Percentiles rank a stretch among this genome's conserved stretches.
Evolutionary conservation across 2,329 filamentous ascomycete genomes (phyloP).

Genomic region (Exophiala sideris): DNA sequence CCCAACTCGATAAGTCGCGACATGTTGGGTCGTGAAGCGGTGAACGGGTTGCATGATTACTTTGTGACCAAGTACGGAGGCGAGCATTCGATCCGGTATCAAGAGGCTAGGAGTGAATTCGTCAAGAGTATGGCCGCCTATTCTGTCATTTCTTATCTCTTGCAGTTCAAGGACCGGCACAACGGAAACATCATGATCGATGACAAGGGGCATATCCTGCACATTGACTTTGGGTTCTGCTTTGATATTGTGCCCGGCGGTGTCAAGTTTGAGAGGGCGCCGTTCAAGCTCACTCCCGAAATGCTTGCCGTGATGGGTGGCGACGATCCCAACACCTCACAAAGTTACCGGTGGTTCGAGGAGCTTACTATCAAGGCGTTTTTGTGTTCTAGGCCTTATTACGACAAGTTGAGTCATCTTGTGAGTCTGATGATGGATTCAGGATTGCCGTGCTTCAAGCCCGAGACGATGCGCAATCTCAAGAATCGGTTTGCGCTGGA

Average conservation of each 20-base stretch:
- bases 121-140: conserved; percentile 99
- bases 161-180: conserved; percentile 99
- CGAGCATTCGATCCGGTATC: conserved; percentile 90
- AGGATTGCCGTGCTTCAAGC: conserved; percentile 95
- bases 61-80: conserved; percentile 97
- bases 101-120: conserved; percentile 93
- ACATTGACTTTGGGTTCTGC: conserved; percentile 99
- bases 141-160: conserved; percentile 89
- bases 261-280: conserved; percentile 94
- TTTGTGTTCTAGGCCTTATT: conserved; percentile 79
- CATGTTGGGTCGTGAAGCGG: conserved; percentile 96
- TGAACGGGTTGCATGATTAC: conserved; percentile 98
- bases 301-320: conserved; percentile 99
- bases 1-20: conserved; percentile 97
- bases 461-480: conserved; percentile 90
- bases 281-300: conserved; percentile 95
- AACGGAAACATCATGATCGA: conserved; percentile 99
- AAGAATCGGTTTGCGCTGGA: conserved; percentile 89
- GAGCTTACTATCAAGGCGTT: conserved; percentile 95
- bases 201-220: conserved; percentile 91
- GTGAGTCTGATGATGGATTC: conserved; percentile 94
- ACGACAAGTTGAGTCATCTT: conserved; percentile 83
- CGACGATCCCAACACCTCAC: conserved; percentile 61
- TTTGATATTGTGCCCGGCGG: conserved; percentile 98
- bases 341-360: conserved; percentile 93